Evolutionary conservation across 2,329 filamentous ascomycete species (phyloP).

Genomic region (Ascochyta fabae): DNA sequence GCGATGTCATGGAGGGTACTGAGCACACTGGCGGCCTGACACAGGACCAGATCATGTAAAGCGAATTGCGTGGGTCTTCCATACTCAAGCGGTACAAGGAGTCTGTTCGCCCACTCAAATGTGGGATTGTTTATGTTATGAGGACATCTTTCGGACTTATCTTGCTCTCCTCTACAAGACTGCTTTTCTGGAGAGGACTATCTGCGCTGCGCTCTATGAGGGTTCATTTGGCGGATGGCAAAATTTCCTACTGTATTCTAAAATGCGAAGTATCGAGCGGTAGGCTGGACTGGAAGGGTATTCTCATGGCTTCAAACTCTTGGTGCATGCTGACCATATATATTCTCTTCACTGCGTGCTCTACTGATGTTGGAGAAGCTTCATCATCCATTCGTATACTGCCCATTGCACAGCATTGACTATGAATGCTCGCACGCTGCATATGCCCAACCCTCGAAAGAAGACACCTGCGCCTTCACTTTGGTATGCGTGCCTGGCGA

Average conservation of each 20-base stretch:
- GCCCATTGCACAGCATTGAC: slow-evolving; percentile 96
- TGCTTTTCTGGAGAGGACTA: slow-evolving; percentile 21
- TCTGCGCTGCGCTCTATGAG: slow-evolving; percentile 21
- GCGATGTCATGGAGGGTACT: slow-evolving; percentile 81
- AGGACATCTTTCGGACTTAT: slow-evolving; percentile 23
- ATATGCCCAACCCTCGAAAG: slow-evolving; percentile 81
- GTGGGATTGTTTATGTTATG: slow-evolving; percentile 20
- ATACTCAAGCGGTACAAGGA: slow-evolving; percentile 1
- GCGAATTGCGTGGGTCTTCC: slow-evolving; percentile 2
- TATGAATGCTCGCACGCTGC: slow-evolving; percentile 84
- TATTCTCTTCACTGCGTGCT: not conserved
- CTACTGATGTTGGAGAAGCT: slow-evolving; percentile 33
- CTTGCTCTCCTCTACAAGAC: slow-evolving; percentile 26
- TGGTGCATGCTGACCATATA: not conserved
- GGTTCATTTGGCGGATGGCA: slow-evolving; percentile 25
- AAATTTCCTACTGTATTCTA: slow-evolving; percentile 47
- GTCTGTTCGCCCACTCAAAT: slow-evolving; percentile 8
- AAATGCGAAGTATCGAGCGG: slow-evolving; percentile 33
- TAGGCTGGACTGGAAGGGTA: slow-evolving; percentile 5
- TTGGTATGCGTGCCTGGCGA: slow-evolving; percentile 71
- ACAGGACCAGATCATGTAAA: slow-evolving; percentile 98
- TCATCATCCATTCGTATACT: slow-evolving; percentile 88
- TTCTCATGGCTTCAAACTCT: not conserved
- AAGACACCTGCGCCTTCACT: slow-evolving; percentile 77
- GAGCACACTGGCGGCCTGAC: slow-evolving; percentile 73